Percentiles rank a stretch among this genome's conserved stretches.
Conservation (phyloP, 805 yeast species). For the Saturnispora halmiae region DNA sequence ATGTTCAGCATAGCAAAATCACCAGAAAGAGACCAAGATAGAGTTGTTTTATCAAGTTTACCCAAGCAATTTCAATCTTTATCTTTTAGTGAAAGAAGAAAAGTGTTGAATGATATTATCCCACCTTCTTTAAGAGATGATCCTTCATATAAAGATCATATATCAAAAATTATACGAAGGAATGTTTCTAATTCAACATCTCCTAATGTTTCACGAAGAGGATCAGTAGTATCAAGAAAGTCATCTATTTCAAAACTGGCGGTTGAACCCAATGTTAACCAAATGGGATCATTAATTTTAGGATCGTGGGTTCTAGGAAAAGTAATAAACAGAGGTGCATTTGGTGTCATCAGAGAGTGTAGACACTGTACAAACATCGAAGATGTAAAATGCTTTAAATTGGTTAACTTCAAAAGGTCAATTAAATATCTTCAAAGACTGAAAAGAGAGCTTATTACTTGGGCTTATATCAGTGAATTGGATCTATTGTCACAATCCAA, state of each 20-base stretch:
- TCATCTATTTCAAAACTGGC: constrained; percentile 19
- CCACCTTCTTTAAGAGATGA: constrained; percentile 23
- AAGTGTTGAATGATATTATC: constrained; percentile 23
- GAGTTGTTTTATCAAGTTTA: constrained; percentile 33
- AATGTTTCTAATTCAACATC: constrained; percentile 17
- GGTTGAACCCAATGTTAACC: constrained; percentile 32
- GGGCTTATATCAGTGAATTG: constrained; percentile 37
- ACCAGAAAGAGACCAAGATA: constrained; percentile 33
- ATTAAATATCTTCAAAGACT: constrained; percentile 46
- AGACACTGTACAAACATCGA: constrained; percentile 12
- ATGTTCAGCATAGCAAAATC: constrained; percentile 23
- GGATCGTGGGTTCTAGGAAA: constrained; percentile 51
- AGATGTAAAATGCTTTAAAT: constrained; percentile 24
- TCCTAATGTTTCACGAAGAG: constrained; percentile 8
- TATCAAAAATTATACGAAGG: constrained; percentile 24
- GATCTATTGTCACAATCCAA: constrained; percentile 44
- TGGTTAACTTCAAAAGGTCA: constrained; percentile 30
- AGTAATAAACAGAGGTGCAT: constrained; percentile 80
- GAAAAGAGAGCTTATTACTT: constrained; percentile 61
- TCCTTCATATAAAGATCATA: constrained; percentile 25
- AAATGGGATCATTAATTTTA: constrained; percentile 59
- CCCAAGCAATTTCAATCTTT: constrained; percentile 42
- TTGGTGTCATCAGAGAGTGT: constrained; percentile 62
- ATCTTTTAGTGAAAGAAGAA: constrained; percentile 45
- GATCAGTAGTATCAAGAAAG: constrained; percentile 8